These are phyloP conservation scores for Phytophthora boehmeriae DNA, from an alignment of 352 stramenopile genomes.

Conservation along the genomic window DNA sequence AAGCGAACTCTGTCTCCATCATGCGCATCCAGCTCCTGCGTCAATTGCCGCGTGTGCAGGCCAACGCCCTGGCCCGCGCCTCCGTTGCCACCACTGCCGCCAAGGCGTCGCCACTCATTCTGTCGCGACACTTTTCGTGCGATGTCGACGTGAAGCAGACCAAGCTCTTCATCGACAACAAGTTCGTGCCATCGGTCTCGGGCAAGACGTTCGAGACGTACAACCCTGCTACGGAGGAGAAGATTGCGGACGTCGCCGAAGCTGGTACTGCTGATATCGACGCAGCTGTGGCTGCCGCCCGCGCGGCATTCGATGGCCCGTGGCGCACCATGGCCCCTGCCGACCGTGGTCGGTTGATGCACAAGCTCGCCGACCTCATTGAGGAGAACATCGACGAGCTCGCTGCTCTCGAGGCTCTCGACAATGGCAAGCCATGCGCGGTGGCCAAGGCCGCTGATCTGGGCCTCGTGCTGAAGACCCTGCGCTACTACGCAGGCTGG, in stretches of 20 bases:
- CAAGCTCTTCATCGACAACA: conserved; percentile 86
- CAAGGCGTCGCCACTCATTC: conserved; percentile 25
- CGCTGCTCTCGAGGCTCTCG: conserved; percentile 89
- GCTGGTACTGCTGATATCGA: conserved; percentile 72
- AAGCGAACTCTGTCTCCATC: background rate
- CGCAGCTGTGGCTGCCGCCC: conserved; percentile 70
- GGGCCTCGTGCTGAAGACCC: conserved; percentile 80
- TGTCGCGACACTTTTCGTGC: conserved; percentile 44
- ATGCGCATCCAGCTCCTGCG: conserved; percentile 64
- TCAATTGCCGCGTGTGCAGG: conserved; percentile 35
- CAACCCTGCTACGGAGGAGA: conserved; percentile 84
- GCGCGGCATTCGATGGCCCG: conserved; percentile 61
- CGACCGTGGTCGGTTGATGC: conserved; percentile 49
- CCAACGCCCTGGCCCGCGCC: conserved; percentile 15
- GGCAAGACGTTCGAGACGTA: conserved; percentile 81
- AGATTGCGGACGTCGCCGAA: conserved; percentile 73
- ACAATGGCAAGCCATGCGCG: conserved; percentile 94
- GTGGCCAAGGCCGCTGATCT: conserved; percentile 89
- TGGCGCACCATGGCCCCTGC: conserved; percentile 64
- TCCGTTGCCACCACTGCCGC: conserved; percentile 20
- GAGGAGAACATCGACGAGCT: conserved; percentile 70
- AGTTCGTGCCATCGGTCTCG: conserved; percentile 75
- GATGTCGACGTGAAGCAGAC: conserved; percentile 62
- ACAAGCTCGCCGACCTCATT: conserved; percentile 63
- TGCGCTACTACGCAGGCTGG: conserved; percentile 95